Evolutionary conservation across 768 basidiomycete species (phyloP).

Genomic region (Tylopilus rubrobrunneus): DNA sequence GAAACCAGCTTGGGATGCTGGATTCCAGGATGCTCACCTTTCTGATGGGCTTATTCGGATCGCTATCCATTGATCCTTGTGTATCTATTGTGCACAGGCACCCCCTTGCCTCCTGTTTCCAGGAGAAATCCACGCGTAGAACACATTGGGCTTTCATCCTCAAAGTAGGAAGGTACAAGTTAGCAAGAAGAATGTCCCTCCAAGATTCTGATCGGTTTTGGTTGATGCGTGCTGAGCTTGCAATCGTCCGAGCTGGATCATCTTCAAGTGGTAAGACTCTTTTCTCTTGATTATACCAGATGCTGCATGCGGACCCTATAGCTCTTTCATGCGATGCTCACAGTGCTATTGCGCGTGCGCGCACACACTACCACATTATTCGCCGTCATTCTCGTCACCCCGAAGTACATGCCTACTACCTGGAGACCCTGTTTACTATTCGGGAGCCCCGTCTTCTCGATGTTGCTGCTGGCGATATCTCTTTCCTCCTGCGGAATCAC

Average conservation of each 20-base stretch:
- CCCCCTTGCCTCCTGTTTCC: conserved; percentile 28
- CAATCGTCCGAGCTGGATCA: conserved; percentile 17
- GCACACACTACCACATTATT: conserved; percentile 39
- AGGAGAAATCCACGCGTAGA: conserved; percentile 16
- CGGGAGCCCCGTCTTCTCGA: conserved; percentile 26
- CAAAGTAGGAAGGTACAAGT: conserved; percentile 45
- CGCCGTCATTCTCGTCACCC: conserved; percentile 35
- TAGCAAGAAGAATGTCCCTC: conserved; percentile 29
- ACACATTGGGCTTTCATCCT: conserved; percentile 50
- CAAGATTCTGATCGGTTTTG: conserved; percentile 55
- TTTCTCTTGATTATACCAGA: background rate
- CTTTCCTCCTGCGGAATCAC: conserved; percentile 31
- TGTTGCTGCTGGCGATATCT: conserved; percentile 34
- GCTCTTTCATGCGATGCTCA: conserved; percentile 8
- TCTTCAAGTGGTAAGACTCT: conserved; percentile 13
- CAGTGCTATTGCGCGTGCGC: conserved; percentile 31
- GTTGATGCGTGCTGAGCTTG: conserved; percentile 50
- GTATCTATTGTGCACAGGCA: conserved; percentile 25
- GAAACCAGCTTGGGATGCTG: conserved; percentile 33
- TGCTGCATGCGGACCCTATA: conserved; percentile 11
- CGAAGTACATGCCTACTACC: conserved; percentile 46
- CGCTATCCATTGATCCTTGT: conserved; percentile 38
- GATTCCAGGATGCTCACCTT: conserved; percentile 35
- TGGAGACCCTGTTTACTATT: conserved; percentile 37
- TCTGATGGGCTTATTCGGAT: conserved; percentile 48